Percentiles rank a stretch among this genome's conserved stretches.
Conservation (phyloP, 768 basidiomycete genomes). For the Zangia roseola region DNA sequence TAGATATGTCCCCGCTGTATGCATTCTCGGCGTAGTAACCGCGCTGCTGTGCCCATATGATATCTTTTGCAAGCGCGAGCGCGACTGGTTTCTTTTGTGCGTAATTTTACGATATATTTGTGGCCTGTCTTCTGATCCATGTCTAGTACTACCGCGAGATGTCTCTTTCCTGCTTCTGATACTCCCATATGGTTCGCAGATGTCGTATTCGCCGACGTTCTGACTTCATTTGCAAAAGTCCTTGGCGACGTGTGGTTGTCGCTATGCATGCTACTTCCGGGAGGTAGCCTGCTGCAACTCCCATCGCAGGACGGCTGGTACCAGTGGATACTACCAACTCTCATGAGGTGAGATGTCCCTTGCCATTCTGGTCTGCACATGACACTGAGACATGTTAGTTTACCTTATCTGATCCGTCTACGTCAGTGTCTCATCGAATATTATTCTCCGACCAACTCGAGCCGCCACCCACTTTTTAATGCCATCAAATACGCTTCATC, state of each 20-base stretch:
- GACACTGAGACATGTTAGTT: conserved; percentile 34
- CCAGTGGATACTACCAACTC: conserved; percentile 74
- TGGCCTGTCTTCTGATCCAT: conserved; percentile 2
- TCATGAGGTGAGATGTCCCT: conserved; percentile 72
- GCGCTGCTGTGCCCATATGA: conserved; percentile 68
- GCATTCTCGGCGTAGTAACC: conserved; percentile 55
- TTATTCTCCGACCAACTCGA: conserved; percentile 56
- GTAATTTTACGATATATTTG: conserved; percentile 29
- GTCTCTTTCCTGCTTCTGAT: conserved; percentile 60
- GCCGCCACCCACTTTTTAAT: conserved; percentile 77
- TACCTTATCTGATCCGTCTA: conserved; percentile 89
- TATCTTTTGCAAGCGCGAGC: conserved; percentile 63
- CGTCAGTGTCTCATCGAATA: conserved; percentile 94
- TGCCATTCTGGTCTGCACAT: not conserved
- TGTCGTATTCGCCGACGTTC: conserved; percentile 90
- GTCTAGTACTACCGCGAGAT: conserved; percentile 69
- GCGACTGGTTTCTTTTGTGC: conserved; percentile 77
- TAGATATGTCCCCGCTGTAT: conserved; percentile 73
- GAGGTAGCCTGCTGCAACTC: conserved; percentile 67
- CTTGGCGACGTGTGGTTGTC: conserved; percentile 93
- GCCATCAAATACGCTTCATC: conserved; percentile 96
- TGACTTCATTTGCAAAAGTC: conserved; percentile 97
- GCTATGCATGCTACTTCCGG: conserved; percentile 79
- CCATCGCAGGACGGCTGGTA: conserved; percentile 62
- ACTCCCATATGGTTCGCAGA: conserved; percentile 83